phyloP scores from a whole-genome alignment of 345 rosid species.

The Salix brachista region DNA sequence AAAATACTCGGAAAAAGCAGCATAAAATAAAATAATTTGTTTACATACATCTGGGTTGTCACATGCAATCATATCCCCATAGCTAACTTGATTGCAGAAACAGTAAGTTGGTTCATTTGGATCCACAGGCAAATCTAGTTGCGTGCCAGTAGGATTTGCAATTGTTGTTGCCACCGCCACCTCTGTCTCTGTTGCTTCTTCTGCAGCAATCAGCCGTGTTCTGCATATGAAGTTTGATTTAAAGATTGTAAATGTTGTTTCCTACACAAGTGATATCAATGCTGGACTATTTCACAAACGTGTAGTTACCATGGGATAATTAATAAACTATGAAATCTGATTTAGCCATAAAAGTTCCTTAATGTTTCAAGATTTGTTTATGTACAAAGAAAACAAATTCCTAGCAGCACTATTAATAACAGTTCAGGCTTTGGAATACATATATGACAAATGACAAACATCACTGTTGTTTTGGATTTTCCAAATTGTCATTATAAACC shows the following conservation, averaged over 20 bases:
- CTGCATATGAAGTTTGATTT: constrained; percentile 30
- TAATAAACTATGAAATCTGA: too few species aligned
- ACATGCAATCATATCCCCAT: constrained; percentile 94
- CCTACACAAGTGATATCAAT: neutral
- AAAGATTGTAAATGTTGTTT: neutral
- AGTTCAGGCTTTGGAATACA: too few species aligned
- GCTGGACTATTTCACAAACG: neutral
- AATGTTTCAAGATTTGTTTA: too few species aligned
- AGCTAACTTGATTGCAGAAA: constrained; percentile 93
- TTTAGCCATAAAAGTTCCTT: too few species aligned
- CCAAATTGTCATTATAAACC: too few species aligned
- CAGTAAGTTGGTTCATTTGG: constrained; percentile 97
- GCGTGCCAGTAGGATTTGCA: constrained; percentile 66
- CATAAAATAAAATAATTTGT: neutral
- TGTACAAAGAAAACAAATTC: too few species aligned
- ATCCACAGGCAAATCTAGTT: constrained; percentile 89
- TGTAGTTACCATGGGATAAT: too few species aligned
- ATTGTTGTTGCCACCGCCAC: constrained; percentile 41
- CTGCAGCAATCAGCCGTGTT: constrained; percentile 59
- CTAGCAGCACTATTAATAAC: too few species aligned
- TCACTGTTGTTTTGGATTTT: too few species aligned
- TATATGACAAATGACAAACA: too few species aligned
- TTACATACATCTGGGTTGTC: constrained; percentile 74
- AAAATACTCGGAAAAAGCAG: too few species aligned
- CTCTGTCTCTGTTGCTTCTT: constrained; percentile 34